phyloP scores from a whole-genome alignment of 495 filamentous ascomycete genomes.

The Penicillium subrubescens region DNA sequence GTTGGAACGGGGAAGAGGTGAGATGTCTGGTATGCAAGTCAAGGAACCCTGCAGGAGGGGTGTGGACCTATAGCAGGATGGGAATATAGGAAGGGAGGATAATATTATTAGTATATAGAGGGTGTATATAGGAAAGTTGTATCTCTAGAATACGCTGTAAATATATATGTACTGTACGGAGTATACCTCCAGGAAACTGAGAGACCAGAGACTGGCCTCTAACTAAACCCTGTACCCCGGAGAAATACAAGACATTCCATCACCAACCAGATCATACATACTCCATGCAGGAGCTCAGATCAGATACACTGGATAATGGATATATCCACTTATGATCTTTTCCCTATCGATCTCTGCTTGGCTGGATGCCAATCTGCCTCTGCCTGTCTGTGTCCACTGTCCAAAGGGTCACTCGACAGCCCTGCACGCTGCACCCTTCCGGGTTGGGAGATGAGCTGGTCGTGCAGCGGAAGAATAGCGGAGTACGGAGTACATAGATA shows the following conservation, averaged over 20 bases:
- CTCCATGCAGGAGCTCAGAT: not conserved
- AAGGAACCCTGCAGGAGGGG: conserved; percentile 23
- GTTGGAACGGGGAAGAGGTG: not conserved
- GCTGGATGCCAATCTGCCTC: not conserved
- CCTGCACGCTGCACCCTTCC: conserved; percentile 18
- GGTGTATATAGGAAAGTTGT: not conserved
- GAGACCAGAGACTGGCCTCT: no score
- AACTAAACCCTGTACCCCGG: not conserved
- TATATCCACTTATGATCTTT: not conserved
- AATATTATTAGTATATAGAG: not conserved
- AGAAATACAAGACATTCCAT: conserved; percentile 1
- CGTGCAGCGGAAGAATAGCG: conserved; percentile 8
- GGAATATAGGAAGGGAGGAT: not conserved
- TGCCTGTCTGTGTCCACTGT: not conserved
- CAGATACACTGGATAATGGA: not conserved
- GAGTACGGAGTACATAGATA: not conserved
- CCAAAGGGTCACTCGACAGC: conserved; percentile 18
- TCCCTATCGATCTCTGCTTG: not conserved
- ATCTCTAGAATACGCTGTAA: not conserved
- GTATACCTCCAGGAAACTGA: not conserved
- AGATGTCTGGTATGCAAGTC: conserved; percentile 23
- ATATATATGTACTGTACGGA: no score
- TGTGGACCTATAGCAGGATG: not conserved
- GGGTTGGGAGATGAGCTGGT: conserved; percentile 25
- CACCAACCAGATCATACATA: not conserved